Evolutionary conservation across 225 moss, liverwort and hornwort genomes (phyloP), one percentile per base, ranked within the genome.

Genomic region (Rhytidiadelphus loreus): DNA sequence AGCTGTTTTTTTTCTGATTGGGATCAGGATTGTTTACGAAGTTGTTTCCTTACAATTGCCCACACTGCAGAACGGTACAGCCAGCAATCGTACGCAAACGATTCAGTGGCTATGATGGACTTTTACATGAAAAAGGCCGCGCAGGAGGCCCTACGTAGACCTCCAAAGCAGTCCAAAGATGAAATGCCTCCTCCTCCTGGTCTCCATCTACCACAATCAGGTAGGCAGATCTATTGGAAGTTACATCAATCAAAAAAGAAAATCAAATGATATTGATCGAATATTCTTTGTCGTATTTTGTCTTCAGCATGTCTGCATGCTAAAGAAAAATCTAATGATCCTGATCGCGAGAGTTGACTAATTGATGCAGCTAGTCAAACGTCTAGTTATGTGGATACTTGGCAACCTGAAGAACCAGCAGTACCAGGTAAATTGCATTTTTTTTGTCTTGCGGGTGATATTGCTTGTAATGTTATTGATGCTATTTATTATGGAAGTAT

Each of bases 51-150:
- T 90, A 66, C 77, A 70, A 84, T 77, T 87, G 58, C 55, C 58
- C 72, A 59, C 53, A 15, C 65, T 73, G 32, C 93, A 95, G 93
- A 91, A 3, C 88, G 94, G 70, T 89, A 87, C 69, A 93, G 91
- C 69, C 95, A 96, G 88, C 91, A 95, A 65, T 82, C 93, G 21
- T 88, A 91, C 65, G 79, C 96, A 83, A 95, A 96, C 64, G 99
- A 99, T 90, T 97, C 99, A 66, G 96, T 99, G 77, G 96, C 99
- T 70, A 99, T 99, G 99, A 99, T 99, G 99, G 99, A 99, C 85
- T 99, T 99, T 86, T 99, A 96, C 76, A 99, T 99, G 99, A 99
- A 99, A 84, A 99, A 96, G 90, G 99, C 97, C 70, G 99, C 99
- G 30, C 97, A 96, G 88, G 99, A 99, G 87, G 97, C 97, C 68